Conservation (phyloP, 2,329 filamentous ascomycete genomes). For the Pezicula carpinea region DNA sequence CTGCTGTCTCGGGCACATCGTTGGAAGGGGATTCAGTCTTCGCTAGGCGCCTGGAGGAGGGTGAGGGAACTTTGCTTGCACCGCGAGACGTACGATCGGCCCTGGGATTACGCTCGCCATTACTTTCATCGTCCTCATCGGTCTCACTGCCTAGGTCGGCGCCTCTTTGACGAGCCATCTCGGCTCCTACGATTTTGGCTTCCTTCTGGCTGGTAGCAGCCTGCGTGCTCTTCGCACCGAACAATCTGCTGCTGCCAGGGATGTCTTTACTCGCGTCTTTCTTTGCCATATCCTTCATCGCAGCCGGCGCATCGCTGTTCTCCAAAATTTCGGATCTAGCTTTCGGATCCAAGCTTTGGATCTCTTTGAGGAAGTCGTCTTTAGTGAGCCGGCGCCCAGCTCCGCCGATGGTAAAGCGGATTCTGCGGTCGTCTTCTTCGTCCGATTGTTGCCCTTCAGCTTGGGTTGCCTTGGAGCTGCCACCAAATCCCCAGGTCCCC, state of each 20-base stretch:
- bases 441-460: slow-evolving; percentile 33
- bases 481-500: slow-evolving; percentile 24
- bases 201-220: slow-evolving; percentile 5
- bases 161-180: slow-evolving; percentile 15
- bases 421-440: slow-evolving; percentile 63
- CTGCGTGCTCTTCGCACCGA: slow-evolving; percentile 32
- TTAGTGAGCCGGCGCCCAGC: slow-evolving; percentile 75
- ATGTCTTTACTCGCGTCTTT: slow-evolving; percentile 21
- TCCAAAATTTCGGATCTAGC: slow-evolving; percentile 35
- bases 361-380: slow-evolving; percentile 71
- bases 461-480: slow-evolving; percentile 13
- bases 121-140: neutral
- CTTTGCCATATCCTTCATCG: slow-evolving; percentile 25
- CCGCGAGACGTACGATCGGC: neutral
- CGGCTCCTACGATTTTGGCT: slow-evolving; percentile 14
- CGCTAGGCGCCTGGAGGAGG: slow-evolving; percentile 16
- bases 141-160: slow-evolving; percentile 4
- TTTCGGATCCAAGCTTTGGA: slow-evolving; percentile 66
- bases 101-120: neutral
- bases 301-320: slow-evolving; percentile 20
- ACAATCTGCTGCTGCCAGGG: slow-evolving; percentile 19
- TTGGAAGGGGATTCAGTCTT: slow-evolving; percentile 27
- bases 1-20: slow-evolving; percentile 55
- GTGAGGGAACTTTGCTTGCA: neutral
- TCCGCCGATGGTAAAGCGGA: slow-evolving; percentile 72